Percentiles rank a stretch among this genome's conserved stretches.
Evolutionary conservation across 768 basidiomycete genomes (phyloP).

Genomic region (Astraeus odoratus): DNA sequence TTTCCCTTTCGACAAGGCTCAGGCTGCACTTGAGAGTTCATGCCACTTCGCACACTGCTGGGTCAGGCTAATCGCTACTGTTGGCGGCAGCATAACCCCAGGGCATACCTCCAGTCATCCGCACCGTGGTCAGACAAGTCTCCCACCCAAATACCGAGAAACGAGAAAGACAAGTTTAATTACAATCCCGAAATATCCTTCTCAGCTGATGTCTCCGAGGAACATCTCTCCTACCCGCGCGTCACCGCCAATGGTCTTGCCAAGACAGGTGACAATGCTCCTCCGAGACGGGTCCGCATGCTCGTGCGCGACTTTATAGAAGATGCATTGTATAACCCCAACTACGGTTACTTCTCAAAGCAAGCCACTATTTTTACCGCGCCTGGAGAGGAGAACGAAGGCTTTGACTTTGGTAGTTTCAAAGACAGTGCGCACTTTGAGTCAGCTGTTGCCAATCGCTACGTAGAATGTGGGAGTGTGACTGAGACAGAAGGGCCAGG

Average conservation of each 20-base stretch:
- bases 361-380: conserved; percentile 86
- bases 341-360: conserved; percentile 96
- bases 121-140: conserved; percentile 9
- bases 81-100: conserved; percentile 18
- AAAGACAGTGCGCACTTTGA: conserved; percentile 73
- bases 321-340: conserved; percentile 92
- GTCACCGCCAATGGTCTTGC: conserved; percentile 72
- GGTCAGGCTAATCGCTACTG: conserved; percentile 12
- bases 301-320: conserved; percentile 95
- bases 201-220: conserved; percentile 36
- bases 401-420: conserved; percentile 63
- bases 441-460: conserved; percentile 69
- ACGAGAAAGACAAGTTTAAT: conserved; percentile 59
- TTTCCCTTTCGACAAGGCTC: conserved; percentile 1
- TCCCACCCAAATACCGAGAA: conserved; percentile 5
- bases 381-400: conserved; percentile 32
- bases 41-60: conserved; percentile 18
- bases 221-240: conserved; percentile 42
- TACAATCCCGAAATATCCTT: conserved; percentile 63
- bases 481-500: conserved; percentile 59
- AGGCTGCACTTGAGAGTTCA: neutral
- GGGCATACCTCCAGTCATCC: conserved; percentile 18
- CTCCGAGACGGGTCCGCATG: conserved; percentile 85
- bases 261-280: conserved; percentile 33
- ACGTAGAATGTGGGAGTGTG: conserved; percentile 62